These are phyloP conservation scores for Angophora floribunda DNA, from an alignment of 345 rosid species.

Conservation along the genomic window DNA sequence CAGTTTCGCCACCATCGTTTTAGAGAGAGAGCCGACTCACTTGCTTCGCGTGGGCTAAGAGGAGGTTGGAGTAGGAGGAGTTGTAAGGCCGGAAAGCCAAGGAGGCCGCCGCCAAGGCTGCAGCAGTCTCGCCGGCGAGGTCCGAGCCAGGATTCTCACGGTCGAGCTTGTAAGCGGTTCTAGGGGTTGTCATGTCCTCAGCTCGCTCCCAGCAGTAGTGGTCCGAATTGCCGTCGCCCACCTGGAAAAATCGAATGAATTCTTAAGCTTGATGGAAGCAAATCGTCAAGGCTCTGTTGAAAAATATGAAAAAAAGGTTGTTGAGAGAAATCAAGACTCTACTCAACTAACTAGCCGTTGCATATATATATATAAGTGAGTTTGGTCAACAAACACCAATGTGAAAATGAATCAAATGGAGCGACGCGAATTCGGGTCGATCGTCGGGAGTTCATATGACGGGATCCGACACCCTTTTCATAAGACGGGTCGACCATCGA, in stretches of 20 bases:
- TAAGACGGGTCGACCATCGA: neutral
- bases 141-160: constrained; percentile 67
- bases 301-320: neutral
- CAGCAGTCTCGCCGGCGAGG: constrained; percentile 78
- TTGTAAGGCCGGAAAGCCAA: constrained; percentile 73
- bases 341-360: neutral
- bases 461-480: neutral
- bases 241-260: constrained; percentile 7
- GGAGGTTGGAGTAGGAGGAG: constrained; percentile 60
- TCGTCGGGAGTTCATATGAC: neutral
- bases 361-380: neutral
- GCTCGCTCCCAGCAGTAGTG: constrained; percentile 88
- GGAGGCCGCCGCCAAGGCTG: constrained; percentile 75
- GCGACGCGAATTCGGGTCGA: neutral
- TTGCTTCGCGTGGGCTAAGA: constrained; percentile 63
- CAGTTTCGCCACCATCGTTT: neutral
- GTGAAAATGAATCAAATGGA: neutral
- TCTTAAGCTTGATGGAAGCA: neutral
- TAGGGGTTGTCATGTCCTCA: constrained; percentile 87
- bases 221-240: constrained; percentile 80
- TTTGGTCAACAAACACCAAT: neutral
- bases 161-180: constrained; percentile 69
- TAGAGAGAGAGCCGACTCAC: constrained; percentile 8
- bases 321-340: neutral
- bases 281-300: neutral